Conservation (phyloP, 169 alveolate genomes). For the Amoebophrya sp. region DNA sequence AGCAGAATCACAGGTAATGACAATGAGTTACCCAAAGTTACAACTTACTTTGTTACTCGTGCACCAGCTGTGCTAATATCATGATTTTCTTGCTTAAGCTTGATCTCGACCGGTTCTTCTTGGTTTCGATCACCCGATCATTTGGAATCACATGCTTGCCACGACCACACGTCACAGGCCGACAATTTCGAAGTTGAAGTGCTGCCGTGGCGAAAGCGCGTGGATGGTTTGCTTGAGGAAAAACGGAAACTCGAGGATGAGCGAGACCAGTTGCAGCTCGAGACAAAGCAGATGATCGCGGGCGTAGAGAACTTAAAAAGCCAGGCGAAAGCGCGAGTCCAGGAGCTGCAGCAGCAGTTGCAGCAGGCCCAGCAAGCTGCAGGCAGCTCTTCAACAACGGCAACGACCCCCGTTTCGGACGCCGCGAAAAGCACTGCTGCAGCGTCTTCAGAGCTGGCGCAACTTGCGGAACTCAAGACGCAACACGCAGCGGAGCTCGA, state of each 20-base stretch:
- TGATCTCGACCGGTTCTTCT: neutral
- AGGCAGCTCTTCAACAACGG: too few species aligned
- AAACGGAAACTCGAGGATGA: neutral
- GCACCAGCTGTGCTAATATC: too few species aligned
- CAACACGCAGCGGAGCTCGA: neutral
- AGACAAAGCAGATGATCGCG: neutral
- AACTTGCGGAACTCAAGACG: neutral
- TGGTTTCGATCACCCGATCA: too few species aligned
- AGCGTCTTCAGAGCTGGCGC: neutral
- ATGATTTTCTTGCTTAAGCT: neutral
- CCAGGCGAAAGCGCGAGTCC: neutral
- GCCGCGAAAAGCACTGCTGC: neutral
- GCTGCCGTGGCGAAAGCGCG: neutral
- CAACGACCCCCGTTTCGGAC: neutral
- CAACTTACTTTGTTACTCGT: too few species aligned
- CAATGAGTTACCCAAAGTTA: too few species aligned
- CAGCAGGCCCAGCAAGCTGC: neutral
- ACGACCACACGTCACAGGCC: too few species aligned
- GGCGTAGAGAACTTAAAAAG: neutral
- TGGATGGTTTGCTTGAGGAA: neutral
- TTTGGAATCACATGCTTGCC: too few species aligned
- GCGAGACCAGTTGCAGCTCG: neutral
- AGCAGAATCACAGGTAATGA: neutral
- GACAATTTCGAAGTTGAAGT: neutral
- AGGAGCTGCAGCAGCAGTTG: neutral